phyloP scores from a whole-genome alignment of 169 alveolate species.

The Plasmodium reichenowi region DNA sequence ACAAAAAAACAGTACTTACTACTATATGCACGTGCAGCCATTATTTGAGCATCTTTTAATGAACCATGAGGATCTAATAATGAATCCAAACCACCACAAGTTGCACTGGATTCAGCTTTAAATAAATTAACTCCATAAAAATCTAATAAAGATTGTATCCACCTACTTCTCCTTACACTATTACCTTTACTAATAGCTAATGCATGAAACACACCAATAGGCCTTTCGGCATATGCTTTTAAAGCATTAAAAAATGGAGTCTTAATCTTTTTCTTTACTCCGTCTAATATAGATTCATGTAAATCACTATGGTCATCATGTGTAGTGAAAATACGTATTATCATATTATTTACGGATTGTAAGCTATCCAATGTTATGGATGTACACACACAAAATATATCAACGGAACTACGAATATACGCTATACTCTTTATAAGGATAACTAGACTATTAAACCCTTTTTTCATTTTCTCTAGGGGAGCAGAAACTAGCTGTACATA shows the following conservation, averaged over 20 bases:
- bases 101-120: conserved; percentile 84
- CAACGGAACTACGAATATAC: conserved; percentile 79
- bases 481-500: conserved; percentile 77
- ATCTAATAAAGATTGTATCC: conserved; percentile 80
- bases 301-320: conserved; percentile 83
- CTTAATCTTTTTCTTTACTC: conserved; percentile 76
- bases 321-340: conserved; percentile 78
- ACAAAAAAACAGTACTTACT: conserved; percentile 81
- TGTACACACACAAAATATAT: conserved; percentile 82
- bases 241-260: conserved; percentile 83
- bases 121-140: conserved; percentile 82
- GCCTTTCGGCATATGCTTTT: conserved; percentile 81
- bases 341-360: conserved; percentile 71
- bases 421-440: conserved; percentile 68
- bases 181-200: conserved; percentile 83
- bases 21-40: conserved; percentile 83
- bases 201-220: conserved; percentile 86
- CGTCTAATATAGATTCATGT: conserved; percentile 81
- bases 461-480: conserved; percentile 77
- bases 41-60: conserved; percentile 80
- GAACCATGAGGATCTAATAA: conserved; percentile 85
- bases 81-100: conserved; percentile 85
- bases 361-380: conserved; percentile 76
- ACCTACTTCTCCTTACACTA: conserved; percentile 78
- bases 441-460: conserved; percentile 70